Percentiles rank a stretch among this genome's conserved stretches.
phyloP scores from a whole-genome alignment of 495 filamentous ascomycete genomes.

The Penicillium ochrochloron region DNA sequence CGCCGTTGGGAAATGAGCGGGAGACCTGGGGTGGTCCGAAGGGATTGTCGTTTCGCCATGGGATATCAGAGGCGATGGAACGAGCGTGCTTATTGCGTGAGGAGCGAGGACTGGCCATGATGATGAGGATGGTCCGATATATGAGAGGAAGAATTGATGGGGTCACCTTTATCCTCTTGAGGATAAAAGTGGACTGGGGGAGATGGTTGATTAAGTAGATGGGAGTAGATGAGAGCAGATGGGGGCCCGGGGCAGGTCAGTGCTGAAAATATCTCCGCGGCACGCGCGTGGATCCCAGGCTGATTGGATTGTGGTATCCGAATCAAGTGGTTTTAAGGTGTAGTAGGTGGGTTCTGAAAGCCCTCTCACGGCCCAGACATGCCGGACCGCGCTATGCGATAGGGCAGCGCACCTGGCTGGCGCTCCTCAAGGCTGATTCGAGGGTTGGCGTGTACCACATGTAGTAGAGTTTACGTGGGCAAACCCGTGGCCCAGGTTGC shows the following conservation, averaged over 20 bases:
- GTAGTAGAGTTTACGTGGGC: not conserved
- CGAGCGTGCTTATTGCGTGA: slow-evolving; percentile 33
- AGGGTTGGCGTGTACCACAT: slow-evolving; percentile 1
- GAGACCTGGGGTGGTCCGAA: slow-evolving; percentile 46
- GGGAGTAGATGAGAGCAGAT: slow-evolving; percentile 10
- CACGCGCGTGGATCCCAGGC: slow-evolving; percentile 14
- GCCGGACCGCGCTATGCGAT: slow-evolving; percentile 5
- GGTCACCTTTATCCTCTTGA: not conserved
- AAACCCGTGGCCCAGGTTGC: not conserved
- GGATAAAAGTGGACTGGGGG: slow-evolving; percentile 9
- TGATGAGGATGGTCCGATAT: slow-evolving; percentile 6
- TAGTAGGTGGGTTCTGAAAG: slow-evolving; percentile 13
- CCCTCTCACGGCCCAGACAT: slow-evolving; percentile 11
- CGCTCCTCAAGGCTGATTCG: not conserved
- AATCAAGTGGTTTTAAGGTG: slow-evolving; percentile 9
- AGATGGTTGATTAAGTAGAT: slow-evolving; percentile 4
- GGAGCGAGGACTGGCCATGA: slow-evolving; percentile 36
- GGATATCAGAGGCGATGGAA: slow-evolving; percentile 37
- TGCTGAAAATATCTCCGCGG: slow-evolving; percentile 22
- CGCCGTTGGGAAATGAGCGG: slow-evolving; percentile 32
- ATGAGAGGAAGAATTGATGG: slow-evolving; percentile 2
- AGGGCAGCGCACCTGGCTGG: slow-evolving; percentile 1
- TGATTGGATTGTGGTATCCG: slow-evolving; percentile 20
- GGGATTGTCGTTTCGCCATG: slow-evolving; percentile 44
- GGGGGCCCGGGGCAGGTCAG: slow-evolving; percentile 10